Conservation (phyloP, 2,329 filamentous ascomycete species). For the Chaetomium globosum region DNA sequence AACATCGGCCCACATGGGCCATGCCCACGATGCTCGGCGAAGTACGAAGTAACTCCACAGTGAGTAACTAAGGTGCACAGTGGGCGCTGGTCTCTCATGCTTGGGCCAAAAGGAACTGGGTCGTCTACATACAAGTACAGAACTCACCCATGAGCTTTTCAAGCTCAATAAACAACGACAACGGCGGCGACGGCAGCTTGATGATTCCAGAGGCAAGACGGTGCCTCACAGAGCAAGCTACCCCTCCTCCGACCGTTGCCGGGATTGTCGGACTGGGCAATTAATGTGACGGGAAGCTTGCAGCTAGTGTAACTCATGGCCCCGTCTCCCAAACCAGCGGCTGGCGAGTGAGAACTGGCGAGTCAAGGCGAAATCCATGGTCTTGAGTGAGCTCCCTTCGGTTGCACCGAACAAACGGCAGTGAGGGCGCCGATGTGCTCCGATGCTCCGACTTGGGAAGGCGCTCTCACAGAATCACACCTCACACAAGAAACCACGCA, state of each 20-base stretch:
- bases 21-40: background rate
- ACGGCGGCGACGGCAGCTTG: background rate
- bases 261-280: slow-evolving; percentile 21
- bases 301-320: slow-evolving; percentile 27
- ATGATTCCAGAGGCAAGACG: background rate
- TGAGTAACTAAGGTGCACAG: too few relatives aligned
- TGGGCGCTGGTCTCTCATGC: background rate
- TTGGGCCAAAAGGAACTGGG: background rate
- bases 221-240: slow-evolving; percentile 5
- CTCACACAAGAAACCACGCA: slow-evolving; percentile 17
- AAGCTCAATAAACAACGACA: background rate
- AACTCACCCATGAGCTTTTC: background rate
- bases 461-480: slow-evolving; percentile 12
- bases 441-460: slow-evolving; percentile 27
- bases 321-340: slow-evolving; percentile 19
- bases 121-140: background rate
- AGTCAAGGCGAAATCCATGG: slow-evolving; percentile 1
- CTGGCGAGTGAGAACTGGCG: slow-evolving; percentile 17
- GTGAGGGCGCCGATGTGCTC: slow-evolving; percentile 24
- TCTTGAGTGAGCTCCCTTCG: slow-evolving; percentile 2
- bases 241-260: slow-evolving; percentile 15
- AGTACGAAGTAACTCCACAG: background rate
- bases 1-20: background rate
- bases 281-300: slow-evolving; percentile 30
- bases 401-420: slow-evolving; percentile 1